Percentiles rank a stretch among this genome's conserved stretches.
Evolutionary conservation across 257 asterid genomes (phyloP).

Genomic region (Plantago ovata): DNA sequence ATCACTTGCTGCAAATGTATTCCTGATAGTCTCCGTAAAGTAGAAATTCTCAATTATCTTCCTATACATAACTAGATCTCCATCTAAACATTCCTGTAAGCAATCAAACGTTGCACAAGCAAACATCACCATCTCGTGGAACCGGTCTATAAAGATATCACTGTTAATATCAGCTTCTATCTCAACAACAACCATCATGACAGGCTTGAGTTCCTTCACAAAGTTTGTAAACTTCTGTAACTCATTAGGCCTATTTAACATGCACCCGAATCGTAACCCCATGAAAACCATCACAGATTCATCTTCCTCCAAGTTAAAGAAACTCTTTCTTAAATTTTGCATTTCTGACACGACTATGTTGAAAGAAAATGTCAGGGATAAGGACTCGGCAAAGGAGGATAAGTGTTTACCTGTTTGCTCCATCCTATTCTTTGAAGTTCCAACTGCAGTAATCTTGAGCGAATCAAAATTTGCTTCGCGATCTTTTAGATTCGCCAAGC

Average conservation of each 20-base stretch:
- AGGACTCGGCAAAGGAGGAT: conserved; percentile 24
- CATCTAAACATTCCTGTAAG: conserved; percentile 24
- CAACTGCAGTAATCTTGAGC: conserved; percentile 41
- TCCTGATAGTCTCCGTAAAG: conserved; percentile 13
- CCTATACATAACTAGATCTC: conserved; percentile 17
- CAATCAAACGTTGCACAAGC: conserved; percentile 26
- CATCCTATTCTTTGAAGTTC: conserved; percentile 20
- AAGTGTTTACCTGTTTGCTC: conserved; percentile 25
- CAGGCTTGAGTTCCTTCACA: conserved; percentile 28
- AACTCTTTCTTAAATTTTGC: conserved; percentile 22
- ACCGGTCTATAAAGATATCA: conserved; percentile 25
- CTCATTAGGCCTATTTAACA: conserved; percentile 24
- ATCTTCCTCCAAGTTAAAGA: conserved; percentile 25
- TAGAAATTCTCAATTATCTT: conserved; percentile 21
- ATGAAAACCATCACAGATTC: conserved; percentile 35
- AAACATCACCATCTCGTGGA: conserved; percentile 18
- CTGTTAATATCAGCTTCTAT: conserved; percentile 23
- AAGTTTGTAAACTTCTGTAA: conserved; percentile 20
- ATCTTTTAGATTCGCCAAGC: conserved; percentile 16
- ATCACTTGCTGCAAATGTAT: conserved; percentile 9
- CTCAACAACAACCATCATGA: conserved; percentile 27
- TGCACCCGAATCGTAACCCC: conserved; percentile 2
- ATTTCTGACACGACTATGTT: conserved; percentile 14
- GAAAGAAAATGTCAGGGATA: too few species aligned
- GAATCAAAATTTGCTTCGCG: conserved; percentile 12